Base-by-base conservation (phyloP, 345 rosid genomes). In the Syzygium aromaticum region DNA sequence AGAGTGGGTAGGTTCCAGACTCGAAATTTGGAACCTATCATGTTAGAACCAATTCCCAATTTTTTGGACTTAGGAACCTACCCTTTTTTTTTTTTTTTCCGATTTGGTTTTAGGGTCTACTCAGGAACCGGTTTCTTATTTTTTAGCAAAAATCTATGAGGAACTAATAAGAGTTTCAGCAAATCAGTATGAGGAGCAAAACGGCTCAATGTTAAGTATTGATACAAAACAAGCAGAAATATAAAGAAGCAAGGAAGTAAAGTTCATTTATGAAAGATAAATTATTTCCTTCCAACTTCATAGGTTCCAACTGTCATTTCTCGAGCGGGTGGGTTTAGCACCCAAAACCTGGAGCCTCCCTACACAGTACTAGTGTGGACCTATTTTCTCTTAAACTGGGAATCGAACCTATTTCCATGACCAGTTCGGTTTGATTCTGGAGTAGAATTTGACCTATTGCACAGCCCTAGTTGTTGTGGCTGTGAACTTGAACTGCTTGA, bases 351-450 rank as follows among this genome's bases (percentile, higher is more conserved):
- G 0, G 61, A 56, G 25, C 13, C 61, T 3, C 23, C 61, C 11
- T 56, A 11, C 61, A 56, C n/a, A 23, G 0, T 56, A 56, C 13
- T 13, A 7, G 4, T 56, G 0, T 2, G 0, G 7, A 56, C 13
- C 5, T 23, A 56, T 56, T 56, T 56, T 56, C 13, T 56, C 11
- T 56, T n/a, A 5, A 56, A 56, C 25, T 0, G 6, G 14, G 19
- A 56, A 56, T 0, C 1, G 7, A 0, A 56, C n/a, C 1, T 10
- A 0, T 23, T 56, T 23, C 0, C 11, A 12, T n/a, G 25, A 56
- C 13, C 0, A 23, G 11, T 56, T 56, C 11, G 25, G 11, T 56
- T n/a, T 12, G 19, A 23, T 23, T 56, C 19, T 1, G 0, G 5
- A 0, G n/a, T 56, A 56, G 13, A 56, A 56, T 12, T 0, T 0